phyloP scores from a whole-genome alignment of 108 stramenopile species.

The Cylindrotheca fusiformis region DNA sequence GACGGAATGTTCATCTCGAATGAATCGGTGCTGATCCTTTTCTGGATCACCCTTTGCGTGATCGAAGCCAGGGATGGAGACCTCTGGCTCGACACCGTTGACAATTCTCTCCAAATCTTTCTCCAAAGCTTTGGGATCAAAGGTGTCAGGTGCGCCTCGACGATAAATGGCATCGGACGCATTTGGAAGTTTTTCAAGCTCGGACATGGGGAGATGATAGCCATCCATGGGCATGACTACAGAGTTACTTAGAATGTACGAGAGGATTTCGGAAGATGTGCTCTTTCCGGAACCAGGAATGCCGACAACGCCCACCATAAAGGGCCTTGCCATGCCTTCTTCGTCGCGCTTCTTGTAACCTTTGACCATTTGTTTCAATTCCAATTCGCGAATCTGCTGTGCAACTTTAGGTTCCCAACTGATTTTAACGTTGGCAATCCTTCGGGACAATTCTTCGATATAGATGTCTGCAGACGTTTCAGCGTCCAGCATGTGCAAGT shows the following conservation, averaged over 20 bases:
- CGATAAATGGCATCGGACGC: constrained; percentile 48
- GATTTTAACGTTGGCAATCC: not conserved
- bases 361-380: not conserved
- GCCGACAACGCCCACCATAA: constrained; percentile 38
- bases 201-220: constrained; percentile 36
- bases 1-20: constrained; percentile 20
- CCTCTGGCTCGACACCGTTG: constrained; percentile 10
- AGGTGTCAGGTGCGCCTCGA: constrained; percentile 51
- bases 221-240: constrained; percentile 44
- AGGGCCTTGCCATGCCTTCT: constrained; percentile 6
- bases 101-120: constrained; percentile 16
- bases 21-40: constrained; percentile 29
- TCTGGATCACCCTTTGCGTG: constrained; percentile 43
- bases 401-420: constrained; percentile 11
- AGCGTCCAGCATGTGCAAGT: not conserved
- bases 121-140: constrained; percentile 15
- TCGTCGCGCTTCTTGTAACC: not conserved
- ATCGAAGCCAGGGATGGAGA: constrained; percentile 42
- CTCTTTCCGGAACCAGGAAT: constrained; percentile 38
- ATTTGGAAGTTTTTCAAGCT: constrained; percentile 28
- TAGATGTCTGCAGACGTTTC: constrained; percentile 8
- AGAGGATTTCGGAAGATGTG: constrained; percentile 16
- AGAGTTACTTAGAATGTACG: constrained; percentile 8
- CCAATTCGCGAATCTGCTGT: not conserved
- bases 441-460: not conserved